Percentiles rank a stretch among this genome's conserved stretches.
phyloP scores from a whole-genome alignment of 495 filamentous ascomycete species.

The Chaetomidium leptoderma region DNA sequence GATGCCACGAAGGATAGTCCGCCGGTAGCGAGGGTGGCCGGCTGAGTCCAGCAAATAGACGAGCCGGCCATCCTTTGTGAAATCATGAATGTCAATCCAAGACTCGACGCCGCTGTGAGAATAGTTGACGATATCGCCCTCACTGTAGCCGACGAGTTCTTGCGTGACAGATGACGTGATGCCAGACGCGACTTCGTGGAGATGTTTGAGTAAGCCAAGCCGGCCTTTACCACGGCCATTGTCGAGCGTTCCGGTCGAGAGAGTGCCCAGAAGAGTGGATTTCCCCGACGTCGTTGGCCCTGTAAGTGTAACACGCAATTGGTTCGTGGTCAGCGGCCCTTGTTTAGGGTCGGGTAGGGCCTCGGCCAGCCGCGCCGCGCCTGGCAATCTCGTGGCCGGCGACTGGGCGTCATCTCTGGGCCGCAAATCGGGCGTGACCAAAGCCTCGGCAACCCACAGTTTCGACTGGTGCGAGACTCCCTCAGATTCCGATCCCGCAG shows the following conservation, averaged over 20 bases:
- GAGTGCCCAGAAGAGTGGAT: conserved; percentile 80
- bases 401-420: conserved; percentile 19
- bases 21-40: conserved; percentile 78
- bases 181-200: conserved; percentile 89
- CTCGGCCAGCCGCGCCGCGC: conserved; percentile 16
- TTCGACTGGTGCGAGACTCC: conserved; percentile 43
- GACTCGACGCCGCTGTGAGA: conserved; percentile 78
- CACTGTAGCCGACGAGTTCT: conserved; percentile 81
- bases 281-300: conserved; percentile 93
- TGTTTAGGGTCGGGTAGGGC: conserved; percentile 26
- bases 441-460: conserved; percentile 85
- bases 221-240: conserved; percentile 88
- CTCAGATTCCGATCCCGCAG: neutral
- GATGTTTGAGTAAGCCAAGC: conserved; percentile 81
- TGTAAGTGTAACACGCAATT: conserved; percentile 85
- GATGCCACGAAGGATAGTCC: conserved; percentile 82
- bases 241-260: conserved; percentile 82
- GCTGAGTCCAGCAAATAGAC: conserved; percentile 88
- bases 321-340: conserved; percentile 52
- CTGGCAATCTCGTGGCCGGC: conserved; percentile 3
- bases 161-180: conserved; percentile 90
- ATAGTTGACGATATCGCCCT: conserved; percentile 75
- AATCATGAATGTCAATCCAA: conserved; percentile 88
- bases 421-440: conserved; percentile 41
- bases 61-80: conserved; percentile 68